These are phyloP conservation scores for Vicia faba DNA, from an alignment of 306 rosid genomes.

Conservation along the genomic window DNA sequence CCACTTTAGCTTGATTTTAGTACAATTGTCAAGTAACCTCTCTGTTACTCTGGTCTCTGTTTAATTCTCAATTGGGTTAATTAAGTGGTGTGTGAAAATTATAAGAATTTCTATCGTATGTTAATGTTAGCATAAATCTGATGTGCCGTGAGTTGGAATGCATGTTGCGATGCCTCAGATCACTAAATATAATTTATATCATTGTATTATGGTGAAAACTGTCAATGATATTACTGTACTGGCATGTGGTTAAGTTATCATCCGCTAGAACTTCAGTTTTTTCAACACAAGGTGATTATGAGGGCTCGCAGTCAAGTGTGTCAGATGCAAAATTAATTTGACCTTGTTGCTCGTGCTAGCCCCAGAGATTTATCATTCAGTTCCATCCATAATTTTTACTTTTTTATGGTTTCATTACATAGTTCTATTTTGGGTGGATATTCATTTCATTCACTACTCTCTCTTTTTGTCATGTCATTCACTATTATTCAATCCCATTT, in stretches of 20 bases:
- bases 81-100: neutral
- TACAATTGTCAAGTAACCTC: conserved; percentile 14
- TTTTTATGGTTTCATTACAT: conserved; percentile 5
- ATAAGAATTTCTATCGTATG: neutral
- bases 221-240: neutral
- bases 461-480: neutral
- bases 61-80: conserved; percentile 3
- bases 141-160: neutral
- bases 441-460: conserved; percentile 7
- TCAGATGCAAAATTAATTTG: conserved; percentile 21
- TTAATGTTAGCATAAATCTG: conserved; percentile 1
- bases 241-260: neutral
- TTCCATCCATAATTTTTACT: neutral
- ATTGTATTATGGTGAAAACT: neutral
- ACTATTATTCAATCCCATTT: too few species aligned
- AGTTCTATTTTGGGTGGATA: conserved; percentile 21
- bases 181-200: neutral
- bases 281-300: neutral
- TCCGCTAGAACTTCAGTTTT: neutral
- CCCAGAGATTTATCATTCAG: conserved; percentile 6
- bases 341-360: neutral
- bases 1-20: conserved; percentile 21
- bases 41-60: conserved; percentile 14
- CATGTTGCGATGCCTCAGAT: neutral
- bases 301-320: neutral